Evolutionary conservation across 2,329 filamentous ascomycete species (phyloP).

Genomic region (Trichoderma brevicompactum): DNA sequence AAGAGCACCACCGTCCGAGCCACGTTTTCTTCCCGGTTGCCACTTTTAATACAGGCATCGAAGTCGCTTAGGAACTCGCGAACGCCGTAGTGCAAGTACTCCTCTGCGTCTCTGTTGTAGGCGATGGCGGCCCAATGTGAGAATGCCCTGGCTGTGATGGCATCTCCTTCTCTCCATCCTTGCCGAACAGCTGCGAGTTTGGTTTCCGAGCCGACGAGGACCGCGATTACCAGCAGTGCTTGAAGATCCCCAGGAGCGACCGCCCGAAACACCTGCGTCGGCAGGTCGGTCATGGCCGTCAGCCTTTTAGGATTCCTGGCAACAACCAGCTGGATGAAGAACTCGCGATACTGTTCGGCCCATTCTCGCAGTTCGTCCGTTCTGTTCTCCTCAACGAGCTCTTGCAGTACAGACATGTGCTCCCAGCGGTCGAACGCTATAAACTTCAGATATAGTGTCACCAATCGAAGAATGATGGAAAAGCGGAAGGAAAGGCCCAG

Average conservation of each 20-base stretch:
- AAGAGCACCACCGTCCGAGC: constrained; percentile 11
- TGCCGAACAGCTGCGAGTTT: constrained; percentile 14
- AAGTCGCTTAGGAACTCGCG: constrained; percentile 14
- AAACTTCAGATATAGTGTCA: constrained; percentile 17
- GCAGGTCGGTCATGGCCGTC: constrained; percentile 18
- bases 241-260: constrained; percentile 14
- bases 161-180: constrained; percentile 20
- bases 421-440: constrained; percentile 20
- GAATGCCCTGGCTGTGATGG: constrained; percentile 19
- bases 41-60: constrained; percentile 6
- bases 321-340: constrained; percentile 16
- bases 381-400: constrained; percentile 20
- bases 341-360: constrained; percentile 15
- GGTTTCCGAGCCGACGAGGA: constrained; percentile 13
- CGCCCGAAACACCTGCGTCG: constrained; percentile 12
- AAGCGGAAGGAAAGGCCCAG: constrained; percentile 12
- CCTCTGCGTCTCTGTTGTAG: constrained; percentile 16
- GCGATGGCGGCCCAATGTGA: constrained; percentile 19
- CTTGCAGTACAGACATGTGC: constrained; percentile 19
- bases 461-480: constrained; percentile 5
- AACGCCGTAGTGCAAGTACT: constrained; percentile 18
- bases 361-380: constrained; percentile 16
- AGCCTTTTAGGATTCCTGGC: constrained; percentile 6
- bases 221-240: constrained; percentile 16
- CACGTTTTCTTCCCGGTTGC: constrained; percentile 16